Percentiles rank a stretch among this genome's conserved stretches.
These are phyloP conservation scores for Lasiodiplodia gonubiensis DNA, from an alignment of 2,329 filamentous ascomycete species.

Conservation along the genomic window DNA sequence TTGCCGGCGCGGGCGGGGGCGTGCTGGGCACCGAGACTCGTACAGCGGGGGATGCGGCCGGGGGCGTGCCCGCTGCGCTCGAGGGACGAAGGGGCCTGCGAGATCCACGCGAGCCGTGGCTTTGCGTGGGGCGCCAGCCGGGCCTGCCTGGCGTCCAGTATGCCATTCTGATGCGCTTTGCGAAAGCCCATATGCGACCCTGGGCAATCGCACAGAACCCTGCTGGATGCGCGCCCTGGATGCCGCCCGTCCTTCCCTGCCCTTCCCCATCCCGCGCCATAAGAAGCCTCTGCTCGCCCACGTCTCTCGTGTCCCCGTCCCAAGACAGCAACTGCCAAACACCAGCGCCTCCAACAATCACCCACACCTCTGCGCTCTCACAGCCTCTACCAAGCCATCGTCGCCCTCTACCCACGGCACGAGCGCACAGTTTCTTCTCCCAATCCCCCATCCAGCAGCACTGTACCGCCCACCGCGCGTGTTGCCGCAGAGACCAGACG, in stretches of 20 bases:
- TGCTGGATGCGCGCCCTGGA: constrained; percentile 30
- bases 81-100: constrained; percentile 13
- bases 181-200: constrained; percentile 30
- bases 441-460: not conserved
- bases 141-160: constrained; percentile 24
- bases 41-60: constrained; percentile 1
- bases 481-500: constrained; percentile 25
- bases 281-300: constrained; percentile 26
- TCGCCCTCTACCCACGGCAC: constrained; percentile 1
- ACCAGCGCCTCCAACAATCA: not conserved
- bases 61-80: constrained; percentile 9
- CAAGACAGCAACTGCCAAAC: constrained; percentile 5
- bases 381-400: not conserved
- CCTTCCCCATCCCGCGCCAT: constrained; percentile 23
- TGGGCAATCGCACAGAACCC: constrained; percentile 29
- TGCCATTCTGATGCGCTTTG: constrained; percentile 30
- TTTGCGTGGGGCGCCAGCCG: constrained; percentile 28
- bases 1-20: constrained; percentile 16
- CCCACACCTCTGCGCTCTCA: not conserved
- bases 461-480: not conserved
- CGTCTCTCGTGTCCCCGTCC: constrained; percentile 8
- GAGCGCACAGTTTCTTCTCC: constrained; percentile 6
- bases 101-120: constrained; percentile 30
- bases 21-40: not conserved
- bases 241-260: constrained; percentile 23